phyloP scores from a whole-genome alignment of 2,329 filamentous ascomycete species.

The Nigrospora sphaerica region DNA sequence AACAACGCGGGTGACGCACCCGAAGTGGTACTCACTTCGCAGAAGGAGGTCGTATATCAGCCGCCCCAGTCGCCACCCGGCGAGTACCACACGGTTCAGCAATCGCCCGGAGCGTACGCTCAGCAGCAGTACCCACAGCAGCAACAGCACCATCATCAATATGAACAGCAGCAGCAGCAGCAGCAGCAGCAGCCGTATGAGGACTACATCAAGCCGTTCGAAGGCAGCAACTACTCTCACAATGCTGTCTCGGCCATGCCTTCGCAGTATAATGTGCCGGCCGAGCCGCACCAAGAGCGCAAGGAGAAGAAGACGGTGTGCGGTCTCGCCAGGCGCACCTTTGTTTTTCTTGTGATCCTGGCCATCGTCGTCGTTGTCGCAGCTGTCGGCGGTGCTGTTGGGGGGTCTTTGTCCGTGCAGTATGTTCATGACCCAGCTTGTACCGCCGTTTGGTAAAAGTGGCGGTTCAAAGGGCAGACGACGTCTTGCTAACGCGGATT shows the following conservation, averaged over 20 bases:
- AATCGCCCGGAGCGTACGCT: too few species aligned
- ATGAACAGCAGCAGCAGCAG: background rate
- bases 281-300: background rate
- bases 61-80: too few species aligned
- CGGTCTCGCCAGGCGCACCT: constrained; percentile 9
- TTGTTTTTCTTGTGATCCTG: constrained; percentile 10
- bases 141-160: background rate
- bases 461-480: too few species aligned
- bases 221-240: background rate
- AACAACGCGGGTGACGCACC: too few species aligned
- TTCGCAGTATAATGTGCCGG: background rate
- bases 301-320: constrained; percentile 4
- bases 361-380: constrained; percentile 11
- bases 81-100: too few species aligned
- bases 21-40: too few species aligned
- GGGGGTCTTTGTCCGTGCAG: constrained; percentile 13
- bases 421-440: constrained; percentile 3
- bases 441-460: background rate
- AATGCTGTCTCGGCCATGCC: background rate
- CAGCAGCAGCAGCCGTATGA: background rate
- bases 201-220: background rate
- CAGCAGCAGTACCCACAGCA: background rate
- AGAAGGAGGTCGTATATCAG: too few species aligned
- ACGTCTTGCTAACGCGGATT: background rate
- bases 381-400: constrained; percentile 13